Percentiles rank a stretch among this genome's conserved stretches.
phyloP scores from a whole-genome alignment of 2,329 filamentous ascomycete genomes.

The Thermothelomyces thermophilus region DNA sequence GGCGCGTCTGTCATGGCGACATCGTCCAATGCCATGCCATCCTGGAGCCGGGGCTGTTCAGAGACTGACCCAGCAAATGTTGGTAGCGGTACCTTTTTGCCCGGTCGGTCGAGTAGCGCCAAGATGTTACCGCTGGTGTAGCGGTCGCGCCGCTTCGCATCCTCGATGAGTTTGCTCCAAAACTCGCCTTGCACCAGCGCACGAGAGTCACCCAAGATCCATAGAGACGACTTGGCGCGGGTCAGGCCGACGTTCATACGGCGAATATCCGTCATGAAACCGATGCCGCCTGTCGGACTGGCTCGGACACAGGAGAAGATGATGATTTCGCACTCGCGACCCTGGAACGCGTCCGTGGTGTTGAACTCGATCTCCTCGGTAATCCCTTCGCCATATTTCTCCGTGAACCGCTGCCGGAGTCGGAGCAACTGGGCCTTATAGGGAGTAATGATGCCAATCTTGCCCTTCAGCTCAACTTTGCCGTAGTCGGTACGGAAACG shows the following conservation, averaged over 20 bases:
- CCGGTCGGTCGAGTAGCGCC: constrained; percentile 41
- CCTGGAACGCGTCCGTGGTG: constrained; percentile 96
- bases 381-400: constrained; percentile 67
- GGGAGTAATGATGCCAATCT: constrained; percentile 94
- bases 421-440: constrained; percentile 90
- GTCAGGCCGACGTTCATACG: constrained; percentile 99
- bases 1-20: constrained; percentile 26
- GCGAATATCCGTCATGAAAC: constrained; percentile 95
- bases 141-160: constrained; percentile 65
- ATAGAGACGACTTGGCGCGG: constrained; percentile 90
- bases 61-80: constrained; percentile 3
- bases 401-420: constrained; percentile 67
- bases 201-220: constrained; percentile 89
- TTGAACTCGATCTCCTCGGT: constrained; percentile 88
- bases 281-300: constrained; percentile 85
- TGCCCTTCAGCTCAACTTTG: constrained; percentile 64
- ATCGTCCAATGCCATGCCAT: constrained; percentile 13
- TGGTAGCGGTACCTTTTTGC: constrained; percentile 30
- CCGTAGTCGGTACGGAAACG: constrained; percentile 68
- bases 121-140: constrained; percentile 65
- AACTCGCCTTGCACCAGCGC: constrained; percentile 82
- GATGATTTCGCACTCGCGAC: constrained; percentile 93
- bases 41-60: not conserved
- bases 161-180: constrained; percentile 80
- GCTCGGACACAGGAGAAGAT: constrained; percentile 98